Percentiles rank a stretch among this genome's conserved stretches.
Evolutionary conservation across 2,329 filamentous ascomycete species (phyloP).

Genomic region (Diaporthe australafricana): DNA sequence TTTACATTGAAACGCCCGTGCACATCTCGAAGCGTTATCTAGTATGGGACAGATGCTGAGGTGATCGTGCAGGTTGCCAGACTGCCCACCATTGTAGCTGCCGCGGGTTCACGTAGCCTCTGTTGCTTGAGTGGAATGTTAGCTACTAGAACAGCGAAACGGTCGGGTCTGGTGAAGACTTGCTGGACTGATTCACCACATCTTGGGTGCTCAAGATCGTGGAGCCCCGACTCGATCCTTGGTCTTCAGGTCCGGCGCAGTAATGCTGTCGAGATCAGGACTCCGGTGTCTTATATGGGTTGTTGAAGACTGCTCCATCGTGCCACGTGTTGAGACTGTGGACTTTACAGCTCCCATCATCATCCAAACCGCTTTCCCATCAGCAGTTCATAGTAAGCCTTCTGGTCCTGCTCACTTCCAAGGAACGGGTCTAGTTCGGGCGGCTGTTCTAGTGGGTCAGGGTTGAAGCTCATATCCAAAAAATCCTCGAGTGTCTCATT

Average conservation of each 20-base stretch:
- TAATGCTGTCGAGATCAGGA: background rate
- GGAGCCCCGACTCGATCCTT: background rate
- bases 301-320: background rate
- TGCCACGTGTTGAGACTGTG: constrained; percentile 1
- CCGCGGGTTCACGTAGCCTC: background rate
- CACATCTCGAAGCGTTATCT: background rate
- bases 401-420: constrained; percentile 49
- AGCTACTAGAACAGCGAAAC: background rate
- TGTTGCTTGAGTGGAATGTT: background rate
- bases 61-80: background rate
- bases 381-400: constrained; percentile 52
- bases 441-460: constrained; percentile 45
- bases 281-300: no score
- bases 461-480: constrained; percentile 50
- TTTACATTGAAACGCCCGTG: background rate
- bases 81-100: background rate
- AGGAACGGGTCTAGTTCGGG: constrained; percentile 36
- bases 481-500: constrained; percentile 52
- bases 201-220: background rate
- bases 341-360: background rate
- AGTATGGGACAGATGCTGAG: background rate
- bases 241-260: background rate
- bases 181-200: background rate
- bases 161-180: background rate
- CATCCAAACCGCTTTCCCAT: constrained; percentile 46